Evolutionary conservation across 169 alveolate species (phyloP), one percentile per base, ranked within the genome.

Genomic region (Plasmodium vivax): DNA sequence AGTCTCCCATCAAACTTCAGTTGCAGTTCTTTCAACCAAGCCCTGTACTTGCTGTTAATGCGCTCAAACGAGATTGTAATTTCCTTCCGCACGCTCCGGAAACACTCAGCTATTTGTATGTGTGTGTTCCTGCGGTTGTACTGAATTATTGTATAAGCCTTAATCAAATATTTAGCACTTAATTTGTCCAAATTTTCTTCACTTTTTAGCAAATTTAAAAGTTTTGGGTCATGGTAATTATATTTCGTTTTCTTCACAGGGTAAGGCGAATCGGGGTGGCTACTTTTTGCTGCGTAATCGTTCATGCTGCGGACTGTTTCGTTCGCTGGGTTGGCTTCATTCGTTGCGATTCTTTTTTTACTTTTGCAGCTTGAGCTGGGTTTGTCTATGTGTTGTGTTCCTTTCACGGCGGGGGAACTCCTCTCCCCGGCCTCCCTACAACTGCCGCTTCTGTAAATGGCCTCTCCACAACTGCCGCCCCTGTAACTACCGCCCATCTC

Each of bases 61-160:
- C 71, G 12, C 30, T 90, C 91, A 62, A 80, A 81, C 23, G 90
- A 80, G 23, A 34, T 23, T 2, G 82, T 41, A 38, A 90, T 90
- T 90, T 90, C 90, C 19, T 90, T 71, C 71, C 83, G 79, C 19
- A 90, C 83, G n/a, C 83, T 68, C 71, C 94, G 62, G 54, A 90
- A 90, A 90, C 82, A 90, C 10, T 90, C 94, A n/a, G 83, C 58
- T 80, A 90, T 90, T 68, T 90, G 94, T 56, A 90, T 90, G 72
- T 90, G 90, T 80, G 82, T 47, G 82, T 90, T 80, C 62, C 94
- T 90, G 45, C 73, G 80, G 71, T 90, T 90, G 71, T 90, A 90
- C 51, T 90, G 94, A 79, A 90, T 90, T 90, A 90, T 41, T 90
- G 94, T 90, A 54, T 90, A 90, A 14, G 94, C 94, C 19, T 81